Percentiles rank a stretch among this genome's conserved stretches.
Conservation (phyloP, 176 grass and related monocot genomes). For the Eleusine coracana region DNA sequence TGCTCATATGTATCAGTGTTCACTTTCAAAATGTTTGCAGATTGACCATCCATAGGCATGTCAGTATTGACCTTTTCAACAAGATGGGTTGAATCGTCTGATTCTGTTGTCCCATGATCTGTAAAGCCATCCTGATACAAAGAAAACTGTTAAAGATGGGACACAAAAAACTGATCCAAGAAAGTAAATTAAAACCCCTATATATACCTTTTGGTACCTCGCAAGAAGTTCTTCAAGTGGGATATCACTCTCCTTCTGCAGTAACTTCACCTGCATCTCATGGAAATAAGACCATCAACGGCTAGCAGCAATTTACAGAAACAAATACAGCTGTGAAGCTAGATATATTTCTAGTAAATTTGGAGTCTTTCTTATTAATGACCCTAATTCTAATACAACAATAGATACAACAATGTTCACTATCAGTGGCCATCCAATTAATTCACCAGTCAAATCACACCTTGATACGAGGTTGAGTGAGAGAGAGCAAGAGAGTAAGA, state of each 20-base stretch:
- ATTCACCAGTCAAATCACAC: conserved; percentile 21
- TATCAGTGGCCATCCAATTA: conserved; percentile 5
- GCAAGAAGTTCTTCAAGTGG: conserved; percentile 90
- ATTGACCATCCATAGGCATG: conserved; percentile 42
- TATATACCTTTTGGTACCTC: conserved; percentile 81
- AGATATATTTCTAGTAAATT: background rate
- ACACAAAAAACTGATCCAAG: conserved; percentile 3
- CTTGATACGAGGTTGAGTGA: background rate
- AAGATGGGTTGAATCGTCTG: conserved; percentile 61
- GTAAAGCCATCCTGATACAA: conserved; percentile 80
- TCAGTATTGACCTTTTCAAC: conserved; percentile 51
- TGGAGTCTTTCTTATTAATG: background rate
- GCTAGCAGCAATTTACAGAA: background rate
- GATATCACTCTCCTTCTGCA: conserved; percentile 94
- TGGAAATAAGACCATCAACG: conserved; percentile 36
- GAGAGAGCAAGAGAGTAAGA: background rate
- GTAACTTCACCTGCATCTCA: conserved; percentile 72
- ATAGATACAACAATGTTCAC: background rate
- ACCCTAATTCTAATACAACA: background rate
- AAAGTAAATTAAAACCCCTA: conserved; percentile 34
- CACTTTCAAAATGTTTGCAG: conserved; percentile 37
- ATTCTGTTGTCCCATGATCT: conserved; percentile 57
- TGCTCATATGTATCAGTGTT: conserved; percentile 46
- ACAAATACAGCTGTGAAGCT: conserved; percentile 22
- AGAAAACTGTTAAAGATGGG: conserved; percentile 50